Conservation (phyloP, 2,329 filamentous ascomycete genomes). For the Aspergillus tanneri region DNA sequence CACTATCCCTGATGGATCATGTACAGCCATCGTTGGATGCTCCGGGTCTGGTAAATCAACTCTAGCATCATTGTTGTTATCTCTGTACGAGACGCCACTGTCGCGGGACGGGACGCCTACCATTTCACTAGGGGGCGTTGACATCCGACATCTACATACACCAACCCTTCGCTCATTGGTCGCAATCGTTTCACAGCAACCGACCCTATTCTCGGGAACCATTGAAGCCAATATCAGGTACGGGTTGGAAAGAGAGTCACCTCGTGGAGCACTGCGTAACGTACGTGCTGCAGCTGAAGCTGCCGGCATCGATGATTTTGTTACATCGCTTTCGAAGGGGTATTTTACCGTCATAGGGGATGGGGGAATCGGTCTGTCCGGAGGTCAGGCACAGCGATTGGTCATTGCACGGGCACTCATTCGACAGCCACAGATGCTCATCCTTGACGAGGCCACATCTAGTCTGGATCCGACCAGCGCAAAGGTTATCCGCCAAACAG, state of each 20-base stretch:
- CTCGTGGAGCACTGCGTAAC: constrained; percentile 47
- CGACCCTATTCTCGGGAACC: constrained; percentile 58
- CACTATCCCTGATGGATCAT: constrained; percentile 60
- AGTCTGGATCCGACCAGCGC: constrained; percentile 72
- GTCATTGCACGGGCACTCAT: constrained; percentile 78
- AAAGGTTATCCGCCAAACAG: constrained; percentile 61
- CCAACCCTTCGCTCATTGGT: constrained; percentile 60
- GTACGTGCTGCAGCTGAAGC: constrained; percentile 58
- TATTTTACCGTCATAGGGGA: constrained; percentile 76
- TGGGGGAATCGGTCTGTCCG: constrained; percentile 70
- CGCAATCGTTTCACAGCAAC: constrained; percentile 60
- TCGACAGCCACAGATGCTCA: constrained; percentile 67
- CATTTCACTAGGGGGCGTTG: constrained; percentile 54
- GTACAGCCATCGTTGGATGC: constrained; percentile 74
- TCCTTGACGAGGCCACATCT: constrained; percentile 85
- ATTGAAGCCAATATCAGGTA: constrained; percentile 66
- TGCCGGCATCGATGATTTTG: constrained; percentile 70
- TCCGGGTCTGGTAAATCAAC: constrained; percentile 94
- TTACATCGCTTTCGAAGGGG: constrained; percentile 66
- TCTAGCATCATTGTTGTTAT: constrained; percentile 69
- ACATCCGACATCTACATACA: constrained; percentile 61
- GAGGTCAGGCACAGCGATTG: constrained; percentile 79
- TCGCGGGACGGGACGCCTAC: constrained; percentile 31
- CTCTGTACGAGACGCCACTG: constrained; percentile 58
- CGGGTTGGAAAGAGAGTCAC: constrained; percentile 61